A percentile compares a stretch with the other conserved stretches of the same genome.
Evolutionary conservation across 2,329 filamentous ascomycete genomes (phyloP).

Genomic region (Trichoderma oligosporum): DNA sequence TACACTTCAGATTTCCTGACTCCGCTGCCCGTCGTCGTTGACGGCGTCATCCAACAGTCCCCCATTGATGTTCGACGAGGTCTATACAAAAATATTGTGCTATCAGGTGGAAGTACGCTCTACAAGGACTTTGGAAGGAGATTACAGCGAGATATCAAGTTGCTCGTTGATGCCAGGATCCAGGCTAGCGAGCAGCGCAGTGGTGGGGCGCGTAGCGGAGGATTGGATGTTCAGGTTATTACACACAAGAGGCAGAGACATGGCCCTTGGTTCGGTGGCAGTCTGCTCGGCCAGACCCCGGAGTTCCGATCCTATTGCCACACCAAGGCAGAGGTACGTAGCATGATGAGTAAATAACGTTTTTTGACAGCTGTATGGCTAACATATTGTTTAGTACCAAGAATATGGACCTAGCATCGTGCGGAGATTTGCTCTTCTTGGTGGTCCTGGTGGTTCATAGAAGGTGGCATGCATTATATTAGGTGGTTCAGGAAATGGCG

Average conservation of each 20-base stretch:
- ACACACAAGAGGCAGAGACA: slow-evolving; percentile 96
- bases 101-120: slow-evolving; percentile 92
- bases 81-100: slow-evolving; percentile 98
- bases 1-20: slow-evolving; percentile 99
- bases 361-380: slow-evolving; percentile 21
- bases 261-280: slow-evolving; percentile 97
- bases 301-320: slow-evolving; percentile 99
- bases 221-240: slow-evolving; percentile 94
- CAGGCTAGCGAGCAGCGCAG: slow-evolving; percentile 87
- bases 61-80: slow-evolving; percentile 96
- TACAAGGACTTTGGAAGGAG: slow-evolving; percentile 98
- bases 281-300: slow-evolving; percentile 90
- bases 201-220: slow-evolving; percentile 87
- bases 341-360: not conserved
- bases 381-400: slow-evolving; percentile 63
- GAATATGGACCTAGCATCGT: slow-evolving; percentile 96
- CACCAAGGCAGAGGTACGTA: slow-evolving; percentile 69
- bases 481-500: not conserved
- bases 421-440: slow-evolving; percentile 86
- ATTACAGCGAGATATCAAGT: slow-evolving; percentile 94
- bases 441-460: slow-evolving; percentile 81
- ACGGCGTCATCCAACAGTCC: slow-evolving; percentile 94
- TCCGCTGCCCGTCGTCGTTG: slow-evolving; percentile 87
- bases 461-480: not conserved
- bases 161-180: slow-evolving; percentile 90